phyloP scores from a whole-genome alignment of 2,329 filamentous ascomycete species.

The Neonectria coccinea region DNA sequence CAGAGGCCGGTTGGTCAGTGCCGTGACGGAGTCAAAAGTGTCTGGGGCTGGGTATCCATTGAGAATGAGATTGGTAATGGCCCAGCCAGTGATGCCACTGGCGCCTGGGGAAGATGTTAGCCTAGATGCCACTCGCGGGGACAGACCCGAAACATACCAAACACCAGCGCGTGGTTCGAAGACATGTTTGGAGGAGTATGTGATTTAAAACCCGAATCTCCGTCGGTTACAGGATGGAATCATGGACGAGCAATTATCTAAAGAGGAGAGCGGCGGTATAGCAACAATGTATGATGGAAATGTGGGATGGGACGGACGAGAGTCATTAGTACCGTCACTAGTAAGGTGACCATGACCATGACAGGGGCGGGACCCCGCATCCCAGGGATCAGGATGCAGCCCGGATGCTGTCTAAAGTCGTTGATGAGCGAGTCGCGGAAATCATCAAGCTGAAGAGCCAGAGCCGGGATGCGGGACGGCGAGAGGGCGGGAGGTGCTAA shows the following conservation, averaged over 20 bases:
- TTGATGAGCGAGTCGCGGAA: neutral
- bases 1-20: conserved; percentile 59
- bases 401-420: neutral
- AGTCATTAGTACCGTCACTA: conserved; percentile 5
- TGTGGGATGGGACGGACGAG: neutral
- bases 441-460: conserved; percentile 11
- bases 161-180: conserved; percentile 39
- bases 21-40: conserved; percentile 58
- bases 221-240: neutral
- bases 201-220: neutral
- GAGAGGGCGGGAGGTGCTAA: neutral
- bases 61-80: conserved; percentile 60
- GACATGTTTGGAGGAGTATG: conserved; percentile 25
- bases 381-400: neutral
- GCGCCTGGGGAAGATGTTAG: conserved; percentile 51
- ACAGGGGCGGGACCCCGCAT: neutral
- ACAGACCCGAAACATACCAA: conserved; percentile 27
- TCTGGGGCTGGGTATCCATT: conserved; percentile 58
- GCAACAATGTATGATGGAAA: neutral
- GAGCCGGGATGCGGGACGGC: neutral
- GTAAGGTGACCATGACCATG: neutral
- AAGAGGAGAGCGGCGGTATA: neutral
- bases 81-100: conserved; percentile 63
- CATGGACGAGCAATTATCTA: neutral
- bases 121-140: neutral